Percentiles rank a stretch among this genome's conserved stretches.
These are phyloP conservation scores for Saturnispora bothae DNA, from an alignment of 805 yeast species.

Conservation along the genomic window DNA sequence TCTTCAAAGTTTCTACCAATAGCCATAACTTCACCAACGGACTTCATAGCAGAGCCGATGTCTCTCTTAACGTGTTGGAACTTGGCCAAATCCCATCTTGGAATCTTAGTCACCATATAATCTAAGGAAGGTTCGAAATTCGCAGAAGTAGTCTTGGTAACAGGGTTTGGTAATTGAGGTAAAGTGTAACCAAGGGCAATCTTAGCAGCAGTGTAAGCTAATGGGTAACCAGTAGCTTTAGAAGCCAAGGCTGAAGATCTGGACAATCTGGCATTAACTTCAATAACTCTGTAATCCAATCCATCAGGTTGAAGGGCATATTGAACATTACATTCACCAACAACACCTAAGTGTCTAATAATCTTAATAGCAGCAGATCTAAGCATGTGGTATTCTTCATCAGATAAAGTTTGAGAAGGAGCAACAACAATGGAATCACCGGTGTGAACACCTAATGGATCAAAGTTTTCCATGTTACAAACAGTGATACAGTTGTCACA, in stretches of 20 bases:
- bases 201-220: constrained; percentile 97
- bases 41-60: constrained; percentile 90
- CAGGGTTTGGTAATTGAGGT: constrained; percentile 85
- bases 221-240: constrained; percentile 96
- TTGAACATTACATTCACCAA: constrained; percentile 98
- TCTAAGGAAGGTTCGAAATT: constrained; percentile 97
- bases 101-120: constrained; percentile 94
- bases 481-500: constrained; percentile 97
- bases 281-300: constrained; percentile 92
- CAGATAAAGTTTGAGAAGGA: constrained; percentile 94
- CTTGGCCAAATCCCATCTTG: constrained; percentile 97
- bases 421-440: constrained; percentile 99
- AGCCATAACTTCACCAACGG: constrained; percentile 98
- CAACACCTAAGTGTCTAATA: constrained; percentile 95
- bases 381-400: constrained; percentile 95
- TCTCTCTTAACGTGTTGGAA: constrained; percentile 84
- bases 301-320: constrained; percentile 91
- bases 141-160: constrained; percentile 88
- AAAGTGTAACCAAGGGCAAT: constrained; percentile 87
- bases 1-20: constrained; percentile 97
- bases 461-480: constrained; percentile 98
- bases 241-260: constrained; percentile 99
- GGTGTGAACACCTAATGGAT: constrained; percentile 96
- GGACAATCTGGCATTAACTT: constrained; percentile 94
- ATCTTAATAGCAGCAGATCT: constrained; percentile 96